phyloP scores from a whole-genome alignment of 495 filamentous ascomycete species.

The Pyrenopolyporus hunteri region DNA sequence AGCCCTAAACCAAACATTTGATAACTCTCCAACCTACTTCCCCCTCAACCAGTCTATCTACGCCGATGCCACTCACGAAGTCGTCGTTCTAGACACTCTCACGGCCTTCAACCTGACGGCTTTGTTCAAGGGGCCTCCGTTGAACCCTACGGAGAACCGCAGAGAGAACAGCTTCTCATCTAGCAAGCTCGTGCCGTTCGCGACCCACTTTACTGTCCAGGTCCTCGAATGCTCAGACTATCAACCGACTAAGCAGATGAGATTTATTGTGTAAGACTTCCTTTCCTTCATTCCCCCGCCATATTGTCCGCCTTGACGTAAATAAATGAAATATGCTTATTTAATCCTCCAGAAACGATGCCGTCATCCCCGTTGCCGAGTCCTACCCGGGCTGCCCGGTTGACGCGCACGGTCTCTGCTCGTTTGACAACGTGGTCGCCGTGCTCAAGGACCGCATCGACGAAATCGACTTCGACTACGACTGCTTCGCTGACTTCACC shows the following conservation, averaged over 20 bases:
- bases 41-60: conserved; percentile 55
- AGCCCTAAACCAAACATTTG: conserved; percentile 58
- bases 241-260: conserved; percentile 39
- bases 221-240: conserved; percentile 40
- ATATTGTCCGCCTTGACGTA: neutral
- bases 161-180: conserved; percentile 42
- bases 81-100: conserved; percentile 54
- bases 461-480: conserved; percentile 44
- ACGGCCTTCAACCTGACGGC: conserved; percentile 52
- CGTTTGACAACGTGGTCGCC: conserved; percentile 40
- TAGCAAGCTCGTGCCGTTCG: conserved; percentile 43
- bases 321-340: neutral
- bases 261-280: conserved; percentile 39
- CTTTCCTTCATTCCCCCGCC: neutral
- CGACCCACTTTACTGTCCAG: conserved; percentile 39
- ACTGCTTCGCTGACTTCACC: conserved; percentile 42
- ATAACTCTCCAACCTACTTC: conserved; percentile 50
- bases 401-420: conserved; percentile 39
- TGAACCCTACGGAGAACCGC: conserved; percentile 33
- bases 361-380: conserved; percentile 38
- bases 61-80: conserved; percentile 56
- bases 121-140: conserved; percentile 41
- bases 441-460: conserved; percentile 39
- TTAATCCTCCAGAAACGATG: conserved; percentile 32
- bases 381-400: conserved; percentile 36